phyloP scores from a whole-genome alignment of 169 alveolate species.

The Perkinsus marinus region DNA sequence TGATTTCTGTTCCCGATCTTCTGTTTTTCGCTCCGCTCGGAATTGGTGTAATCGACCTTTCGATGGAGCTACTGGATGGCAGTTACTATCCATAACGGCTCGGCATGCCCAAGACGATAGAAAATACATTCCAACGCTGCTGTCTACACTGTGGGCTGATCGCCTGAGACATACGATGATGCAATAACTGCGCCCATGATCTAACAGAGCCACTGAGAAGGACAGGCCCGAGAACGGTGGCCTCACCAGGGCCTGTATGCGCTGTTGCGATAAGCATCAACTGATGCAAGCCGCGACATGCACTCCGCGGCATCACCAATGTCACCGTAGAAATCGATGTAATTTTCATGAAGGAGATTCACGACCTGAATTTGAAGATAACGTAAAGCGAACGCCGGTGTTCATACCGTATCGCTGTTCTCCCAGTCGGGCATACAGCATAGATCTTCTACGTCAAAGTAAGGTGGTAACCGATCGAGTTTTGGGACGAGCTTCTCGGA shows the following conservation, averaged over 20 bases:
- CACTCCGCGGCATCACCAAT: neutral
- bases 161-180: neutral
- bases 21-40: neutral
- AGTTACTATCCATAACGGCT: neutral
- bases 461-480: neutral
- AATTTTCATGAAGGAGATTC: neutral
- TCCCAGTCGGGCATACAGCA: neutral
- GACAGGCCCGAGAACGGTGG: neutral
- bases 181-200: no score
- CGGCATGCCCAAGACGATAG: neutral
- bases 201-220: no score
- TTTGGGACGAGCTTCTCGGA: neutral
- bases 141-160: neutral
- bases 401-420: neutral
- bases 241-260: neutral
- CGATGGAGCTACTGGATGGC: neutral
- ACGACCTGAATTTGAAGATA: neutral
- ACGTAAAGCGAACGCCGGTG: no score
- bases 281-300: neutral
- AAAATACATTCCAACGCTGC: neutral
- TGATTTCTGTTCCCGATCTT: neutral
- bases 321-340: neutral
- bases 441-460: neutral
- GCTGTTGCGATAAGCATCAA: neutral
- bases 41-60: neutral